Base-by-base conservation (phyloP, 176 grass and related monocot species). In the Thalia dealbata region DNA sequence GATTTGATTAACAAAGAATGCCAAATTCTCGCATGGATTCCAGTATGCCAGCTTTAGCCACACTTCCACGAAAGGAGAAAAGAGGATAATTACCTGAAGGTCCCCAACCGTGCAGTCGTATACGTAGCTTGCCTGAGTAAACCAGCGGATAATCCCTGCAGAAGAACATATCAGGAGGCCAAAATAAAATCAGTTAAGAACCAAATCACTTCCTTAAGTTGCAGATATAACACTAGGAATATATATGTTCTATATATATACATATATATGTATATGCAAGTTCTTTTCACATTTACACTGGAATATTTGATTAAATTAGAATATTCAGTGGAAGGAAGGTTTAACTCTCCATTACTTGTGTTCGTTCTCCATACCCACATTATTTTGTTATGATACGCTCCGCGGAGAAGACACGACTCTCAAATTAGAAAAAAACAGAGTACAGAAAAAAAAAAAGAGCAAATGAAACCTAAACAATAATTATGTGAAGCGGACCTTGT, bases 91-190 rank as follows among this genome's bases (percentile, higher is more conserved):
- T 70, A 99, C 95, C 95, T 99, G 83, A 99, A 99, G 56, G 95
- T 91, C 75, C 95, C 95, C 74, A 99, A 79, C 75, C 95, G 86
- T 64, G 90, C 95, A 70, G 95, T 99, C 19, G 87, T 99, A 67
- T 99, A 99, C 0, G 90, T 95, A 7, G 87, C 95, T 76, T 99
- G 95, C 85, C 95, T 93, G 64, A 93, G 83, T 73, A 99, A 85
- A 85, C 95, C 95, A 0, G 95, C 95, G 55, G 95, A 99, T 64
- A 99, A 70, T 76, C 95, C 95, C 90, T 99, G 87, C 50, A 79
- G 28, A 73, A 79, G 60, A 81, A 48, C 25, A 81, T 29, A 77
- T 29, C 11, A 78, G 73, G 23, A 14, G 27, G 64, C 35, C 10
- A 21, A 18, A 69, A 67, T n/a, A 4, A 38, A 38, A 38, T 38